Evolutionary conservation across 495 filamentous ascomycete species (phyloP).

Genomic region (Sordaria brevicollis): DNA sequence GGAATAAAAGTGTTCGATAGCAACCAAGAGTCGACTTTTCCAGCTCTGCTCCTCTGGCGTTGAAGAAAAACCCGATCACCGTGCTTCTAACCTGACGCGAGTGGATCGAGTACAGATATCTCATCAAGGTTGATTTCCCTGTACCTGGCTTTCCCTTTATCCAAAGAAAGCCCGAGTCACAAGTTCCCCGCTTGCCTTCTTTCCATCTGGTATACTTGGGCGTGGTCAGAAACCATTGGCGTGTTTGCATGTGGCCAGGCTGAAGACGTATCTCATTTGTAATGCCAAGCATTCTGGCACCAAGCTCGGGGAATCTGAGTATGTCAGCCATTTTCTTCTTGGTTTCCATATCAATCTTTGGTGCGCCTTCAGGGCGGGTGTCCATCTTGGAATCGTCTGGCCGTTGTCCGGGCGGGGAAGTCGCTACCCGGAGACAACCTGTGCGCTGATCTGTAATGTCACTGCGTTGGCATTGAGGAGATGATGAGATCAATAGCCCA

Average conservation of each 20-base stretch:
- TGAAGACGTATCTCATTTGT: too few relatives aligned
- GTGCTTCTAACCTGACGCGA: background rate
- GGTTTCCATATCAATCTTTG: background rate
- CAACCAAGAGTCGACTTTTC: slow-evolving; percentile 39
- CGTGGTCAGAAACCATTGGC: background rate
- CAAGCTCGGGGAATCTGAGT: background rate
- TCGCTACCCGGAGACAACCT: too few relatives aligned
- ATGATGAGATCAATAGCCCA: too few relatives aligned
- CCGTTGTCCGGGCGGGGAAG: too few relatives aligned
- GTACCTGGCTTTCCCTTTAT: background rate
- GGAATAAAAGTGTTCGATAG: slow-evolving; percentile 38
- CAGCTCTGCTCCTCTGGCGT: slow-evolving; percentile 20
- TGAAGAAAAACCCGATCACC: slow-evolving; percentile 9
- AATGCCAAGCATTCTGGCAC: background rate
- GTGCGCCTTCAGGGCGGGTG: background rate
- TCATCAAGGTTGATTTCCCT: slow-evolving; percentile 3
- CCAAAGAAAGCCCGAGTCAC: background rate
- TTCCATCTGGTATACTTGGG: background rate
- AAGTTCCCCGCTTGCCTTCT: background rate
- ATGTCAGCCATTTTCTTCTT: background rate
- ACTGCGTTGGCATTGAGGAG: too few relatives aligned
- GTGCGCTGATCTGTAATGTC: too few relatives aligned
- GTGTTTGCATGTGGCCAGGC: background rate
- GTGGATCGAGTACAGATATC: background rate
- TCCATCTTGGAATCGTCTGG: too few relatives aligned